Base-by-base conservation (phyloP, 2,329 filamentous ascomycete species). In the Diaporthe sp. region DNA sequence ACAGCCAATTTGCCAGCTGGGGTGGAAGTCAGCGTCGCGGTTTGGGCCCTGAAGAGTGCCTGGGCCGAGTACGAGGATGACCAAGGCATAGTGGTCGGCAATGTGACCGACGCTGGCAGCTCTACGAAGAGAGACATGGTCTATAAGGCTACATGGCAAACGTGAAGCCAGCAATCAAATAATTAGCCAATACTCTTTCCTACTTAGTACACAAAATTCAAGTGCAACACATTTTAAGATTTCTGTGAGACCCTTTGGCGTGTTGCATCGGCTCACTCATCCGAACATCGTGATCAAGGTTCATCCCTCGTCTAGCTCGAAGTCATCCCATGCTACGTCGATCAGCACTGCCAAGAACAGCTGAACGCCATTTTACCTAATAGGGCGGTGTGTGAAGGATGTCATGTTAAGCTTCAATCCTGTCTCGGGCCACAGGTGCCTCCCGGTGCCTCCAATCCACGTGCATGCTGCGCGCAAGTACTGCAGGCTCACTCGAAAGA, bases 11-110 rank as follows among this genome's bases (percentile, higher is more conserved):
- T 87, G 65, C 81, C 82, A 5, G 79, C 79, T 15, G 84, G 81
- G 5, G 83, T 83, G 22, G 79, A 78, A 31, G 84, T 84, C 4
- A 84, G 81, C 77, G 82, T 83, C 4, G 81, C 80, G 22, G 78
- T 86, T 15, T 85, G 82, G 82, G 81, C 81, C 0, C 78, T 87
- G 61, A 81, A 82, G 76, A 85, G 83, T 68, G 81, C 82, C 0
- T 87, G 85, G 85, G 79, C 77, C 1, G 67, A 76, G 55, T 78
- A 76, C 37, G 80, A 79, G 68, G 51, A 81, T 39, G 78, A 79
- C 58, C 74, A 79, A 19, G 81, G 80, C 3, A 78, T 53, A 1
- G 81, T 81, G 3, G 13, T 74, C 28, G 81, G 81, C 4, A 82
- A 82, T 59, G 75, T 79, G 25, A 81, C 80, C 9, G 42, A 59